Base-by-base conservation (phyloP, 208 protist species). In the Trypanosoma platydactyli region DNA sequence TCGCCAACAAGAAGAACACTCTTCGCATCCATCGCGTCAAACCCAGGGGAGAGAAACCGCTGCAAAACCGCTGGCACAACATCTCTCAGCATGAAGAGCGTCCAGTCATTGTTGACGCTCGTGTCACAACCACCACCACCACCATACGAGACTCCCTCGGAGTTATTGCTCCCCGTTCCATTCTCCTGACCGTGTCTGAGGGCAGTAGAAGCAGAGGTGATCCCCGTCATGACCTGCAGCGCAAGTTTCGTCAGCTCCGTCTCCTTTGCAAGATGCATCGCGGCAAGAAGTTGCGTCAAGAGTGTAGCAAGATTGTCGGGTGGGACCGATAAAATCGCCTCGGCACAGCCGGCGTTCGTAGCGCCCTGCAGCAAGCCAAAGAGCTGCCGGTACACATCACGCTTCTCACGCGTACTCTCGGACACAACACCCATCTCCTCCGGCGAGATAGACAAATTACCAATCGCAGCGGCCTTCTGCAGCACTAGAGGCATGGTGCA, bases 21-120 rank as follows among this genome's bases (percentile, higher is more conserved):
- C 71, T 90, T 90, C 2, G 83, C 87, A 53, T 93, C 87, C 57
- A 68, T 71, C 16, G 88, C 64, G 67, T 93, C 83, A 76, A 93
- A 88, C 4, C 22, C 41, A 4, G 69, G 63, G 1, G 61, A 56
- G 18, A 73, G 27, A 35, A 84, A 27, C 0, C 44, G 48, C 5
- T 38, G 33, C 27, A 83, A 40, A 20, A 73, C 40, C 3, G 73
- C 35, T 1, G 50, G 73, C 9, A 83, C 35, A 20, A 58, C 52
- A 18, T 76, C 51, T 15, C 63, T 51, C 15, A 81, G 49, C 55
- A 77, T 63, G 49, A 81, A 77, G 5, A 40, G 18, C 4, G 62
- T 9, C 68, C 68, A 73, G 15, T 54, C n/a, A 22, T 6, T 15
- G 52, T 38, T 9, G 5, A 27, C 6, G 40, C 46, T 25, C 24